Evolutionary conservation across 2,329 filamentous ascomycete genomes (phyloP), one percentile per base, ranked within the genome.

Genomic region (Trichoderma oligosporum): DNA sequence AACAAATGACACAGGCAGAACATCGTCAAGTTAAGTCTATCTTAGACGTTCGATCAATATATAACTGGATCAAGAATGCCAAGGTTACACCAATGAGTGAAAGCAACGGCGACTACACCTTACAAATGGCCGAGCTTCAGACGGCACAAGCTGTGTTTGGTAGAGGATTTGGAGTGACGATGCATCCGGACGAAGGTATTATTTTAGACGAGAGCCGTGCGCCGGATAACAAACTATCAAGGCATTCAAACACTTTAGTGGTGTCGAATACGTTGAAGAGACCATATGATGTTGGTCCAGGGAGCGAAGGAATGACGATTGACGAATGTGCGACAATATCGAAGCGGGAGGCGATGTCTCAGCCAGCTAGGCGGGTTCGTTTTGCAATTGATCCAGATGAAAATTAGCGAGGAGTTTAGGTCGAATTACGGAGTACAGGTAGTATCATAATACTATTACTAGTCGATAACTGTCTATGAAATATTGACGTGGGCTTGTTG

Each of bases 1-100:
- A 84, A 62, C 78, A 84, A 31, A 93, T 96, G 89, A 89, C 87
- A 0, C 83, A 84, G 57, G 79, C 80, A 2, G 83, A 86, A 64
- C 81, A 84, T 60, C 75, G 76, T 45, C 76, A 74, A 53, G 77
- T 78, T 61, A 83, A 80, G 63, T 76, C 74, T 4, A 77, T 85
- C n/a, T 66, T 85, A 4, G 82, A 85, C 59, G 80, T 85, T 63
- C 68, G 73, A 20, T 74, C 75, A 0, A 80, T 86, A 48, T 83
- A 81, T 63, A 76, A 82, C 59, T 86, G 82, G 82, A 82, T 86
- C 38, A 71, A 76, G 57, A 78, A 82, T 53, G 75, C 77, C 1
- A 73, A 68, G 47, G 79, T 85, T 46, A 64, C 75, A 22, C 63
- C 68, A 8, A 59, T 73, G 16, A 64, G 66, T 2, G 57, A 65